Evolutionary conservation across 1,284 basidiomycete genomes (phyloP), one percentile per base, ranked within the genome.

Genomic region (Singerocomus inundabilis): DNA sequence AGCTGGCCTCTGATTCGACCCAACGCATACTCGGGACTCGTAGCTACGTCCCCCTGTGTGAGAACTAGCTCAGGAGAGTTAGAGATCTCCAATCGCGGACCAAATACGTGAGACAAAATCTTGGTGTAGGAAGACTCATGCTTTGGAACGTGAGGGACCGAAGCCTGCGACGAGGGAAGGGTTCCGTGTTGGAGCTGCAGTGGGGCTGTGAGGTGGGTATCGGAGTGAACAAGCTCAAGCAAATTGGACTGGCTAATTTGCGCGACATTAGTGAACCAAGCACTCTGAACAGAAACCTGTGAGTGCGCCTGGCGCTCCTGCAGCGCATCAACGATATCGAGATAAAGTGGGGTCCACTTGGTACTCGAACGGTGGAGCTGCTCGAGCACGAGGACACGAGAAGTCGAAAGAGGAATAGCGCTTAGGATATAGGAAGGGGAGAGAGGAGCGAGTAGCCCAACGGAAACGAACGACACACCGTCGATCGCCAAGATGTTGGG

Each of bases 111-210:
- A 26, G 81, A 71, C 45, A 99, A 84, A 46, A 98, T 88, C 65
- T 88, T 88, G 56, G 88, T 93, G 76, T 99, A 99, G 6, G 93
- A 88, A 12, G 82, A 75, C 72, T 99, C 96, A 68, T 98, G 92
- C 64, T 86, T 85, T 29, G 94, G 93, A 33, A 92, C 72, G 54
- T 84, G 82, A 13, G 85, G 84, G 9, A 74, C 54, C 18, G 57
- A 48, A 13, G 64, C 16, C 3, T 61, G 49, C 2, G 62, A 51
- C 5, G 58, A 48, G 2, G 62, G 42, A 15, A 63, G 42, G 2
- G 64, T 53, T 7, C 67, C 46, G 15, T 60, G 42, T 12, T 81
- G 82, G 12, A 87, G 69, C 9, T 67, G 70, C 13, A 84, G 62
- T 10, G 76, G 77, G 12, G 71, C 60, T 15, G 76, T 66, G 6